Conservation (phyloP, 768 basidiomycete species). For the Daedaleopsis nitida region DNA sequence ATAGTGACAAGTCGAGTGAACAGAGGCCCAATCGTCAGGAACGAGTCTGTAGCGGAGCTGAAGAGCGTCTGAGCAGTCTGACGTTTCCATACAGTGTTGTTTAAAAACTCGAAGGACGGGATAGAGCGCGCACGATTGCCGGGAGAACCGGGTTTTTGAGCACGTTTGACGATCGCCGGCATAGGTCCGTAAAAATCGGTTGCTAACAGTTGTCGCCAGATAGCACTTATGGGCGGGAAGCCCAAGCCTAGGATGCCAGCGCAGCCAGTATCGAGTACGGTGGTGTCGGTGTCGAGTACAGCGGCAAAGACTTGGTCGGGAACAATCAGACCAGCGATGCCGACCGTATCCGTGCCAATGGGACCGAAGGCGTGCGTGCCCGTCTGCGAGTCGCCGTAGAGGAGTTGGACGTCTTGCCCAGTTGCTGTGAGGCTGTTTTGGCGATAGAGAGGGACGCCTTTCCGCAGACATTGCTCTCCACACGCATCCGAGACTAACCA, state of each 20-base stretch:
- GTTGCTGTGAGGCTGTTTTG: slow-evolving; percentile 49
- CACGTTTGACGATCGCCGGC: slow-evolving; percentile 3
- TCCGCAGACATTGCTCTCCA: slow-evolving; percentile 35
- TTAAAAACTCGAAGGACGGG: slow-evolving; percentile 7
- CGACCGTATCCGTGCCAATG: slow-evolving; percentile 60
- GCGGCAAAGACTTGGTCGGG: slow-evolving; percentile 62
- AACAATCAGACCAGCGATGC: slow-evolving; percentile 53
- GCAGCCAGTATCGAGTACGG: slow-evolving; percentile 53
- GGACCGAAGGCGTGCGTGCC: slow-evolving; percentile 68
- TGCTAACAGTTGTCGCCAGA: slow-evolving; percentile 29
- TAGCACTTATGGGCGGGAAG: slow-evolving; percentile 57
- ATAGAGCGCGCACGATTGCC: neutral
- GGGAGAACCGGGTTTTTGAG: too few species aligned
- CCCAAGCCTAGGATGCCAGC: slow-evolving; percentile 77
- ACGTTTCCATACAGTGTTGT: neutral
- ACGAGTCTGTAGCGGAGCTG: slow-evolving; percentile 25
- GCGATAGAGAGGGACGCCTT: slow-evolving; percentile 49
- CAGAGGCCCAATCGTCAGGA: slow-evolving; percentile 35
- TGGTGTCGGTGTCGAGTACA: slow-evolving; percentile 70
- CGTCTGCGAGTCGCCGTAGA: slow-evolving; percentile 73
- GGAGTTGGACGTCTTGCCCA: slow-evolving; percentile 48
- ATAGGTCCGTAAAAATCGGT: slow-evolving; percentile 9
- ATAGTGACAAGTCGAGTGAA: slow-evolving; percentile 35
- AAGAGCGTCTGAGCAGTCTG: neutral
- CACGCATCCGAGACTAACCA: slow-evolving; percentile 72